phyloP scores from a whole-genome alignment of 768 basidiomycete species.

The Tubosaeta sp. region DNA sequence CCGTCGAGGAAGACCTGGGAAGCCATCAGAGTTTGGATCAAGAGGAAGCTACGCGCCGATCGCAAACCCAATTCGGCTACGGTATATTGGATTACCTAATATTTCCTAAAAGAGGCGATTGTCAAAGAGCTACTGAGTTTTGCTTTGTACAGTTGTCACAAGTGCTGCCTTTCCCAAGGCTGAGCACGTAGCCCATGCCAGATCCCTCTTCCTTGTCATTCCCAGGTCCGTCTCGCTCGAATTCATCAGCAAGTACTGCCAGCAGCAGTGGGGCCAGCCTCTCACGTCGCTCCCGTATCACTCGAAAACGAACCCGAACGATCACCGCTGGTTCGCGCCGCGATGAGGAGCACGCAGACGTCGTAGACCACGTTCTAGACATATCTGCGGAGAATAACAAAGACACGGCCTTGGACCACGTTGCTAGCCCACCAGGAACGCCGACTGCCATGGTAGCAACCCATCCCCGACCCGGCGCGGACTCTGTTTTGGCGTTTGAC shows the following conservation, averaged over 20 bases:
- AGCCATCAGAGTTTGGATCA: slow-evolving; percentile 4
- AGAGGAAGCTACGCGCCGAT: slow-evolving; percentile 13
- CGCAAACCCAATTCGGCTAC: slow-evolving; percentile 3
- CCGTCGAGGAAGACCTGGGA: slow-evolving; percentile 23
- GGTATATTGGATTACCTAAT: slow-evolving; percentile 25
- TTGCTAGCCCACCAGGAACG: slow-evolving; percentile 10
- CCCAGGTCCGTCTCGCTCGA: slow-evolving; percentile 32
- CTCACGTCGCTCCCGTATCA: slow-evolving; percentile 44
- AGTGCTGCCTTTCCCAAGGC: slow-evolving; percentile 15
- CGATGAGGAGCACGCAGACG: slow-evolving; percentile 15
- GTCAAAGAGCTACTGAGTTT: slow-evolving; percentile 2
- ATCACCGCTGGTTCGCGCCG: slow-evolving; percentile 33
- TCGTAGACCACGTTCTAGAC: slow-evolving; percentile 24
- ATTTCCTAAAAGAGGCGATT: slow-evolving; percentile 18
- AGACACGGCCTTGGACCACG: slow-evolving; percentile 1
- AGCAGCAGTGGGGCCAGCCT: slow-evolving; percentile 48
- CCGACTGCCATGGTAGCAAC: slow-evolving; percentile 9
- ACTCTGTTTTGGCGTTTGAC: slow-evolving; percentile 9
- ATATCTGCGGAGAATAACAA: slow-evolving; percentile 25
- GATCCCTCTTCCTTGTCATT: slow-evolving; percentile 26
- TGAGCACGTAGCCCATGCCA: slow-evolving; percentile 27
- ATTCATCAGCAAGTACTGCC: slow-evolving; percentile 37
- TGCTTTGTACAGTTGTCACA: slow-evolving; percentile 5
- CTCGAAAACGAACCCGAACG: slow-evolving; percentile 52
- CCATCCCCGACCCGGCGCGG: slow-evolving; percentile 10